phyloP scores from a whole-genome alignment of 148 eudicot species.

The Vaccinium myrtillus region DNA sequence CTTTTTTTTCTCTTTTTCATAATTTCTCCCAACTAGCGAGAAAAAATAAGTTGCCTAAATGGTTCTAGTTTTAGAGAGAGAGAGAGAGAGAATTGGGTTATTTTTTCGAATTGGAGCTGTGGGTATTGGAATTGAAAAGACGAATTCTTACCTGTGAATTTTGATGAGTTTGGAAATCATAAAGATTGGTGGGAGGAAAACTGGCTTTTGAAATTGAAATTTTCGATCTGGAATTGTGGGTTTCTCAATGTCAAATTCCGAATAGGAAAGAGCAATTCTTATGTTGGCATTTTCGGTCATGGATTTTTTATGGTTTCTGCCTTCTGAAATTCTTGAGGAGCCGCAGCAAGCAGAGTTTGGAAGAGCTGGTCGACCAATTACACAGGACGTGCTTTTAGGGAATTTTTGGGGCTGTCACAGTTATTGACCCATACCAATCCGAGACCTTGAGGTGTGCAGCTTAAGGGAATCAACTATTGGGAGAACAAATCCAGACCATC shows the following conservation, averaged over 20 bases:
- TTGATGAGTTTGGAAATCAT: neutral
- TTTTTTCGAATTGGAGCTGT: neutral
- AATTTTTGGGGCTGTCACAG: neutral
- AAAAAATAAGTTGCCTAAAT: no score
- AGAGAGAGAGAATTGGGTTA: neutral
- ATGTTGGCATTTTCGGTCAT: neutral
- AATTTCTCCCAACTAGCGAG: no score
- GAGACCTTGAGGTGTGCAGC: neutral
- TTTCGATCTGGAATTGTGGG: neutral
- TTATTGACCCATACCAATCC: neutral
- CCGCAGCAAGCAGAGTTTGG: neutral
- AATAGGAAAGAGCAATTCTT: neutral
- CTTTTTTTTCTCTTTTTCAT: no score
- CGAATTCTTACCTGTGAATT: neutral
- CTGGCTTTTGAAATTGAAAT: neutral
- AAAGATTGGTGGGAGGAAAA: neutral
- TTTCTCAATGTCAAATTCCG: neutral
- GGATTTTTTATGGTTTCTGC: neutral
- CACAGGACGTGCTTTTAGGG: neutral
- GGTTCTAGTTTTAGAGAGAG: no score
- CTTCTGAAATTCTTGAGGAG: slow-evolving; percentile 1
- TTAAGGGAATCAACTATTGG: neutral
- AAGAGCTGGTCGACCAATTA: neutral
- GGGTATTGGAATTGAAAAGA: neutral
- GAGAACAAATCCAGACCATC: neutral